Base-by-base conservation (phyloP, 441 rosid genomes). In the Euphorbia celastroides region DNA sequence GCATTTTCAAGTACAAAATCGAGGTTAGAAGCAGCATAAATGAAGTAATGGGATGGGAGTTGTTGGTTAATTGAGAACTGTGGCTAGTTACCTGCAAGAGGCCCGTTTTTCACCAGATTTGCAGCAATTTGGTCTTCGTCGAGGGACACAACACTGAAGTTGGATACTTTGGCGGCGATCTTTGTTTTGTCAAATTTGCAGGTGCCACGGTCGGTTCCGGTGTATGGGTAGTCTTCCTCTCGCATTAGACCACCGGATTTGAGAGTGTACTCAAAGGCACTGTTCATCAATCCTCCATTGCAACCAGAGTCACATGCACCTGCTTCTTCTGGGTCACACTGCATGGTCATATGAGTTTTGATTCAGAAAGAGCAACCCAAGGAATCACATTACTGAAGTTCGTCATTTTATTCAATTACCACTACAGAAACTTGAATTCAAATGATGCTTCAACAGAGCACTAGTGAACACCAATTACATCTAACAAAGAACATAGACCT, bases 101-200 rank as follows among this genome's bases (percentile, higher is more conserved):
- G 98, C 14, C 98, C 97, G 17, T 86, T 85, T 65, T 83, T 81
- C 68, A 93, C 97, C 28, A 93, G 89, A 74, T 93, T 93, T 3
- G 97, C 97, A 20, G 97, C 92, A 19, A 92, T 91, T 78, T 91
- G 96, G 42, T 88, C 93, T 75, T 94, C 99, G 13, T 94, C 92
- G 11, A 83, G 81, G 64, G 97, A 89, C 52, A 91, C 82, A 30
- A 94, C 96, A 32, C 96, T 88, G 81, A 89, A 91, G 84, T 91
- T 91, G 75, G 96, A 77, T 55, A 91, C 96, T 30, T 78, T 79
- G 19, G 96, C 95, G 12, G 79, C 96, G 66, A 94, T 73, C 84
- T 91, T 91, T 60, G 78, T 66, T 80, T 89, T 84, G 84, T 88
- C 93, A 26, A 94, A 78, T 74, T 94, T 86, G 83, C 97, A 94